Percentiles rank a stretch among this genome's conserved stretches.
These are phyloP conservation scores for Saccharomyces paradoxus DNA, from an alignment of 805 yeast species.

Conservation along the genomic window DNA sequence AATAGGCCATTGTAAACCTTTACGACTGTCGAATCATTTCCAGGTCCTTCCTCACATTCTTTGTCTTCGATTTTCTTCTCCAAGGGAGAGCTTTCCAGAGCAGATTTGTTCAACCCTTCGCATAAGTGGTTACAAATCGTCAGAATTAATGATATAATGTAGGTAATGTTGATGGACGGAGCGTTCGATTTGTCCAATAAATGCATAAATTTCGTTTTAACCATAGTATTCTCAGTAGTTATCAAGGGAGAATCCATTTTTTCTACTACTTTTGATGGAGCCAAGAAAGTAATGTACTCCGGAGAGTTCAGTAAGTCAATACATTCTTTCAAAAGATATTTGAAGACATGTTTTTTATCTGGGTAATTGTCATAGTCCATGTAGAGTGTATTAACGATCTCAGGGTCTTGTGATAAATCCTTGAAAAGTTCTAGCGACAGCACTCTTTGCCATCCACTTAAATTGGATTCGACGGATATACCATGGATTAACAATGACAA, in stretches of 20 bases:
- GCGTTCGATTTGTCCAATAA: slow-evolving; percentile 75
- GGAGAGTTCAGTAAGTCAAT: slow-evolving; percentile 29
- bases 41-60: slow-evolving; percentile 6
- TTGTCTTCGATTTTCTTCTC: slow-evolving; percentile 9
- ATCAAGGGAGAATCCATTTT: slow-evolving; percentile 29
- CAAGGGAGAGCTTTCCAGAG: slow-evolving; percentile 37
- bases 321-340: slow-evolving; percentile 44
- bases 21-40: slow-evolving; percentile 9
- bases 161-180: slow-evolving; percentile 57
- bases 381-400: slow-evolving; percentile 45
- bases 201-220: slow-evolving; percentile 57
- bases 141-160: slow-evolving; percentile 50
- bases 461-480: slow-evolving; percentile 47
- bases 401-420: slow-evolving; percentile 49
- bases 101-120: slow-evolving; percentile 46
- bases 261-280: slow-evolving; percentile 30
- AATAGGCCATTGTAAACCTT: slow-evolving; percentile 32
- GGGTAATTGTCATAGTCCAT: slow-evolving; percentile 50
- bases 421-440: slow-evolving; percentile 67
- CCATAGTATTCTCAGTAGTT: slow-evolving; percentile 36
- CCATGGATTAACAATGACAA: slow-evolving; percentile 66
- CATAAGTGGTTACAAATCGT: slow-evolving; percentile 46
- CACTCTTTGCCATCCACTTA: slow-evolving; percentile 65
- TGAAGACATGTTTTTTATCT: slow-evolving; percentile 53
- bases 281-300: slow-evolving; percentile 28